Conservation (phyloP, 306 rosid genomes). For the Quercus alba region DNA sequence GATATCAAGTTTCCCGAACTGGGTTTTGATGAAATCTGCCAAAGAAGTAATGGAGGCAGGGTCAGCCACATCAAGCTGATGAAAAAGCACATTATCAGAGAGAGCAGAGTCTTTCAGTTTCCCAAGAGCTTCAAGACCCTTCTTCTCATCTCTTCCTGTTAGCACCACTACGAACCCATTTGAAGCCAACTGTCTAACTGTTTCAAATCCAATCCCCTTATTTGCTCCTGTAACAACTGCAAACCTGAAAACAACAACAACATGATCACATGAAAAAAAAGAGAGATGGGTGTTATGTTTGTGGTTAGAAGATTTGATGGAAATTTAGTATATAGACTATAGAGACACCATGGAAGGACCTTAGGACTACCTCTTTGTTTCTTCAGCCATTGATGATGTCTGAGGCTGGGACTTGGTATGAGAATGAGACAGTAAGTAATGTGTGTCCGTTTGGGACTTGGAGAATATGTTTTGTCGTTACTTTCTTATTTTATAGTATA, state of each 20-base stretch:
- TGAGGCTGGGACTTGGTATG: too few relatives aligned
- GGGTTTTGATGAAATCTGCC: constrained; percentile 19
- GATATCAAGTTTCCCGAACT: constrained; percentile 33
- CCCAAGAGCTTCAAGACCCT: constrained; percentile 29
- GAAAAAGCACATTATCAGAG: background rate
- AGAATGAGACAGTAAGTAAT: too few relatives aligned
- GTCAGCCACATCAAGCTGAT: constrained; percentile 12
- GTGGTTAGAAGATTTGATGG: background rate
- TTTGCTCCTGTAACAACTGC: constrained; percentile 31
- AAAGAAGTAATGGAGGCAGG: constrained; percentile 13
- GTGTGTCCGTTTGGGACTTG: too few relatives aligned
- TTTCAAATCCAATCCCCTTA: constrained; percentile 35
- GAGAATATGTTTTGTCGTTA: too few relatives aligned
- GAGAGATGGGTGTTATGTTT: background rate
- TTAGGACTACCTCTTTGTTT: background rate
- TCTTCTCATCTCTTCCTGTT: constrained; percentile 40
- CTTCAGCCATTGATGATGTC: background rate
- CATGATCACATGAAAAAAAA: background rate
- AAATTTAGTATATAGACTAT: background rate
- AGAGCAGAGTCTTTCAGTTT: constrained; percentile 7
- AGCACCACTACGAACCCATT: constrained; percentile 32
- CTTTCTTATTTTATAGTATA: too few relatives aligned
- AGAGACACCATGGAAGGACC: background rate
- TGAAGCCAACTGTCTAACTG: constrained; percentile 27
- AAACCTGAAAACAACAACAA: background rate